Evolutionary conservation across 352 stramenopile species (phyloP), one percentile per base, ranked within the genome.

Genomic region (Globisporangium nagaii): DNA sequence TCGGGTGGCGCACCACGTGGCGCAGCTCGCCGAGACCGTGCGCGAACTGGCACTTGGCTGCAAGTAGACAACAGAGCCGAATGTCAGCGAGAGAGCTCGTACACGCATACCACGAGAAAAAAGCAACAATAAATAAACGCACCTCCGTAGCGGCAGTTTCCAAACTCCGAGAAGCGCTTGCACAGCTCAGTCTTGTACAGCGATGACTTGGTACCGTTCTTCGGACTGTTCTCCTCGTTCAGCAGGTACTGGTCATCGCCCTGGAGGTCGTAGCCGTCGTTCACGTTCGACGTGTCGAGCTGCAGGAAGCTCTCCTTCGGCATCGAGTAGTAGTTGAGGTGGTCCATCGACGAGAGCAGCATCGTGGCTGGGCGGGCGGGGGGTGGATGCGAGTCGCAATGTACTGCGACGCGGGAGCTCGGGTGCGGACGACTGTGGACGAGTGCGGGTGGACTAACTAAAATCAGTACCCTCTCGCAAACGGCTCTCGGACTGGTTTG

Each of bases 101-200:
- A 51, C 47, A 12, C 10, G 27, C 27, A 56, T 53, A 53, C n/a
- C 41, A 47, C 15, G 45, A 13, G 22, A 17, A 28, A 4, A 11
- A 19, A 39, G 32, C 11, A 32, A 25, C 15, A 17, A 39, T 7
- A 4, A 12, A 30, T 0, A 22, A 28, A 48, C 64, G 4, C 48
- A 87, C 76, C 75, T 83, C 84, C 84, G 53, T 94, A 94, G 58
- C 84, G 81, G 41, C 84, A 94, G 66, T 81, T 90, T 57, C 84
- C 84, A 40, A 91, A 93, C 65, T 94, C 81, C 19, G 75, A 89
- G 58, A 89, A 94, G 56, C 80, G 80, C 66, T 92, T 92, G 68
- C 84, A 94, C 6, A 94, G 68, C 64, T 94, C 84, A 40, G 84
- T 94, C 64, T 94, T 92, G 70, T 92, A 94, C 9, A 92, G 69